Conservation (phyloP, 2,329 filamentous ascomycete species). For the Claviceps maximensis region DNA sequence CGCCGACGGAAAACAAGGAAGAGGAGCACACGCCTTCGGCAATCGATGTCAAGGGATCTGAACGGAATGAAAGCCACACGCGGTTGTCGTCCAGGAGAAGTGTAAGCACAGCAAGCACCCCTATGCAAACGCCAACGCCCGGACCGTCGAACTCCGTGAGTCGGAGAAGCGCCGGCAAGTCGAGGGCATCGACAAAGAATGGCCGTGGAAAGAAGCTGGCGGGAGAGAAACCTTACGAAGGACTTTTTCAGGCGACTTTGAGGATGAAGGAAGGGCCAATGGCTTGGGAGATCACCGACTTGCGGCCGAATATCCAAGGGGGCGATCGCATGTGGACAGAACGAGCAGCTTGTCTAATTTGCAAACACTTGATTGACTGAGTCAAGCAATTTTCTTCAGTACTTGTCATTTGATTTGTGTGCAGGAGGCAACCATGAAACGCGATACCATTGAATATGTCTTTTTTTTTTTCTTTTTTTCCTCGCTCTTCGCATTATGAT, state of each 20-base stretch:
- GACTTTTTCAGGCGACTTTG: conserved; percentile 37
- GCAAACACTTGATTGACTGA: conserved; percentile 30
- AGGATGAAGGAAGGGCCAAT: conserved; percentile 34
- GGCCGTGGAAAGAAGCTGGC: conserved; percentile 25
- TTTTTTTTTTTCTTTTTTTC: background rate
- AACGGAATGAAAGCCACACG: conserved; percentile 25
- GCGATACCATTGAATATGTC: background rate
- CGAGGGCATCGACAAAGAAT: conserved; percentile 18
- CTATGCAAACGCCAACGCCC: conserved; percentile 19
- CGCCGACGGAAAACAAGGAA: conserved; percentile 36
- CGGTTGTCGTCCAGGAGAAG: conserved; percentile 23
- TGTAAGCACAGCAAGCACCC: conserved; percentile 15
- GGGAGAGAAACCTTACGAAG: conserved; percentile 33
- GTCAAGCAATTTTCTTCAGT: background rate
- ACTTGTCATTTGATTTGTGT: background rate
- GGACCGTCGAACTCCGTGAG: conserved; percentile 14
- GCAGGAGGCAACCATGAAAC: no score
- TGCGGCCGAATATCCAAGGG: conserved; percentile 32
- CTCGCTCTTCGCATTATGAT: background rate
- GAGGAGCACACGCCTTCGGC: conserved; percentile 35
- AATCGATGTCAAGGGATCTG: conserved; percentile 38
- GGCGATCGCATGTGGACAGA: conserved; percentile 42
- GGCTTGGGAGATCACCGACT: conserved; percentile 37
- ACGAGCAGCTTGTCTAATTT: conserved; percentile 35
- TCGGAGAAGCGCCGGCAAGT: conserved; percentile 14